phyloP scores from a whole-genome alignment of 1,284 basidiomycete genomes.

The Cryptococcus sp. region DNA sequence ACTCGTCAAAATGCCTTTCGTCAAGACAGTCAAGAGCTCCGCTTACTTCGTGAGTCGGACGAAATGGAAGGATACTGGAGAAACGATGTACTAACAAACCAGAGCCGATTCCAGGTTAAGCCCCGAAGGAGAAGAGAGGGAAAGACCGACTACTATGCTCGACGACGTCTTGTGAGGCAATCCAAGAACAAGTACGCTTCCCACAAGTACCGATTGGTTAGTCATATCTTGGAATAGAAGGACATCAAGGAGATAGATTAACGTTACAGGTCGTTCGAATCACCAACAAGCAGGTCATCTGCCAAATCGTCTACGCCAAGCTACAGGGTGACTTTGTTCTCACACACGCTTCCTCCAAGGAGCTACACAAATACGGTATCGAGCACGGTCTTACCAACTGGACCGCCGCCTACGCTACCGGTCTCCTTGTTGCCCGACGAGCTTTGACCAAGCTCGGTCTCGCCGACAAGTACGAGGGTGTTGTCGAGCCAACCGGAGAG shows the following conservation, averaged over 20 bases:
- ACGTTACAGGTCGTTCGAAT: constrained; percentile 81
- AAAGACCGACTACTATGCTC: constrained; percentile 99
- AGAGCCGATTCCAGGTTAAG: constrained; percentile 81
- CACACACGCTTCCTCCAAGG: constrained; percentile 78
- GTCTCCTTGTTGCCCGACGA: constrained; percentile 90
- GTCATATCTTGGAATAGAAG: not conserved
- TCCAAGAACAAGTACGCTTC: constrained; percentile 99
- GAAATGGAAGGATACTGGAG: not conserved
- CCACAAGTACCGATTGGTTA: constrained; percentile 93
- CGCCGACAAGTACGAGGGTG: constrained; percentile 98
- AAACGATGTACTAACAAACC: not conserved
- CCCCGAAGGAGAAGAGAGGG: constrained; percentile 94
- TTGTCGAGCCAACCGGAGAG: constrained; percentile 86
- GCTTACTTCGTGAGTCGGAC: constrained; percentile 68
- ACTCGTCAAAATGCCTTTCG: constrained; percentile 51
- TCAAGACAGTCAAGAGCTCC: constrained; percentile 55
- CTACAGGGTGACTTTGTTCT: constrained; percentile 95
- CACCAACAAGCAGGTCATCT: constrained; percentile 88
- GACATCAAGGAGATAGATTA: not conserved
- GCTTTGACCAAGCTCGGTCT: constrained; percentile 93
- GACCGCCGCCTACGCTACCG: constrained; percentile 98
- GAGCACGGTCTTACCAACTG: constrained; percentile 99
- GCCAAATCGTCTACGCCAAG: constrained; percentile 94
- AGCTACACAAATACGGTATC: constrained; percentile 94
- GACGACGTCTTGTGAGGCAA: constrained; percentile 92